Evolutionary conservation across 108 stramenopile genomes (phyloP).

Genomic region (Nitzschia palea): DNA sequence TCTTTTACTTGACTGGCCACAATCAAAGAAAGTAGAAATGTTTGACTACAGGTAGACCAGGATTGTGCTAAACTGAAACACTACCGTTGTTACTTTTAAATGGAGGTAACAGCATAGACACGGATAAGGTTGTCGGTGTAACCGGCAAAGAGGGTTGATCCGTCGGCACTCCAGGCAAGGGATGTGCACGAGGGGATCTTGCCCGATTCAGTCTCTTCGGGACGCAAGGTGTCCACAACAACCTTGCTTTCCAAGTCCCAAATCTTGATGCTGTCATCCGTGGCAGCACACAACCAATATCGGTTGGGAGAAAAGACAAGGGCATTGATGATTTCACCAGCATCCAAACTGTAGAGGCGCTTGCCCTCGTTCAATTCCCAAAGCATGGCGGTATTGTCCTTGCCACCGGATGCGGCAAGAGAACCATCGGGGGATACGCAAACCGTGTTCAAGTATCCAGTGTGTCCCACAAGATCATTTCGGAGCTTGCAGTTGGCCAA

Average conservation of each 20-base stretch:
- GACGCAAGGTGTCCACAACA: slow-evolving; percentile 94
- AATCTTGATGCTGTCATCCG: slow-evolving; percentile 98
- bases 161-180: slow-evolving; percentile 98
- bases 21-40: too few relatives aligned
- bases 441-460: slow-evolving; percentile 99
- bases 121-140: slow-evolving; percentile 97
- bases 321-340: slow-evolving; percentile 98
- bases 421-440: slow-evolving; percentile 99
- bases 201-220: slow-evolving; percentile 70
- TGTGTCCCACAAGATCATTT: slow-evolving; percentile 98
- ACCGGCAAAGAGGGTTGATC: slow-evolving; percentile 95
- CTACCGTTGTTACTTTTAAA: slow-evolving; percentile 1
- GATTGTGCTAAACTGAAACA: not conserved
- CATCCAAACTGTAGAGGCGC: slow-evolving; percentile 98
- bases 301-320: slow-evolving; percentile 99
- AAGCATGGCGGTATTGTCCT: slow-evolving; percentile 99
- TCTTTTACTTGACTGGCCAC: too few relatives aligned
- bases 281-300: slow-evolving; percentile 99
- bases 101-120: slow-evolving; percentile 83
- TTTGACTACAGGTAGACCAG: too few relatives aligned
- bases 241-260: slow-evolving; percentile 99
- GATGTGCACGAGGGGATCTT: slow-evolving; percentile 91
- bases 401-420: slow-evolving; percentile 98
- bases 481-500: slow-evolving; percentile 98
- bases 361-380: slow-evolving; percentile 99